A percentile compares a stretch with the other conserved stretches of the same genome.
Evolutionary conservation across 805 yeast genomes (phyloP).

Genomic region (Saturnispora serradocipensis): DNA sequence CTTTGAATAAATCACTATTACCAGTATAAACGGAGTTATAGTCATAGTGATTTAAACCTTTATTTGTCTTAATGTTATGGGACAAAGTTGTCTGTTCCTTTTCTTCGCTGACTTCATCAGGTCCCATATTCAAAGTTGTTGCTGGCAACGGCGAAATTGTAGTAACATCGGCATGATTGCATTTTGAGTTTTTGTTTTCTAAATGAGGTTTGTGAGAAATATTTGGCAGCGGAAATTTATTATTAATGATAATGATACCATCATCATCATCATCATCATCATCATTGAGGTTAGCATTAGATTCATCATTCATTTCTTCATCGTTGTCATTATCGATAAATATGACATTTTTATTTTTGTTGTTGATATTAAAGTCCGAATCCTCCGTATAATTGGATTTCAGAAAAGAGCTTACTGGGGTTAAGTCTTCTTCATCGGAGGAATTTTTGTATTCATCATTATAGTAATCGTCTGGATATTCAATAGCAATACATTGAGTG

Average conservation of each 20-base stretch:
- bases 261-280: constrained; percentile 6
- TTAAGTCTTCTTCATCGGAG: constrained; percentile 17
- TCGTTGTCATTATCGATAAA: background rate
- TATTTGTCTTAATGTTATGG: constrained; percentile 60
- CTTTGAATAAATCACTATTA: constrained; percentile 23
- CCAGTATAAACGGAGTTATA: constrained; percentile 67
- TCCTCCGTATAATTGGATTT: constrained; percentile 8
- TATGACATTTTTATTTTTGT: too few relatives aligned
- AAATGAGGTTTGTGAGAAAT: constrained; percentile 25
- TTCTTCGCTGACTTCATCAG: constrained; percentile 47
- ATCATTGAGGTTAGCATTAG: constrained; percentile 8
- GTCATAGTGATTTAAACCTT: constrained; percentile 73
- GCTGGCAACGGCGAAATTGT: constrained; percentile 80
- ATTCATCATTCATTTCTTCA: constrained; percentile 17
- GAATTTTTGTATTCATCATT: constrained; percentile 12
- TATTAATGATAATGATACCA: constrained; percentile 19
- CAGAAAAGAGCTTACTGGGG: constrained; percentile 10
- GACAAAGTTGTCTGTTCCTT: constrained; percentile 35
- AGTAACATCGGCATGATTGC: constrained; percentile 19
- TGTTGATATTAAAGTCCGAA: constrained; percentile 11
- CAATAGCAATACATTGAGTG: constrained; percentile 83
- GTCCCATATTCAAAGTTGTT: constrained; percentile 71
- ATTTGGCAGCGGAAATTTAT: constrained; percentile 13
- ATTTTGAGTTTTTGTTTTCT: background rate
- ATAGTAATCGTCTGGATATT: constrained; percentile 16